Conservation (phyloP, 2,329 filamentous ascomycete genomes). For the Cyphellophora europaea region DNA sequence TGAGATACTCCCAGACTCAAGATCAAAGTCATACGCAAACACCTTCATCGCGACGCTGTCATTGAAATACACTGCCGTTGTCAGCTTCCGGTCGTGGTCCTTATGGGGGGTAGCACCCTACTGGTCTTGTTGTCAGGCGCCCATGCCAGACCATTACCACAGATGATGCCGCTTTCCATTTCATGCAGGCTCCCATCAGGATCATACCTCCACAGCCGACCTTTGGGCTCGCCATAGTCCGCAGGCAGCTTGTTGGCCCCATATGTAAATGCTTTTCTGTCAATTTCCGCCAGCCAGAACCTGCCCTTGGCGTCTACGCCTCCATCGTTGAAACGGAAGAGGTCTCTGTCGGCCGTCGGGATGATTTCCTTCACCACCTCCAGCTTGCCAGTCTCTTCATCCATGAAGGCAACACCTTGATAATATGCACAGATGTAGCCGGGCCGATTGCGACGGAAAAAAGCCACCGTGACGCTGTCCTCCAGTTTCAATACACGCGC, state of each 20-base stretch:
- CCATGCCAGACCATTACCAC: slow-evolving; percentile 29
- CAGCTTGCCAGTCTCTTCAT: slow-evolving; percentile 27
- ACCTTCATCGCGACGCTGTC: slow-evolving; percentile 25
- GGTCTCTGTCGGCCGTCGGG: slow-evolving; percentile 20
- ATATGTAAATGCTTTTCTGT: slow-evolving; percentile 24
- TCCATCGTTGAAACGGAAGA: slow-evolving; percentile 28
- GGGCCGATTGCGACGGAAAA: slow-evolving; percentile 24
- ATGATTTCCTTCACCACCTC: slow-evolving; percentile 30
- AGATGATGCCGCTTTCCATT: slow-evolving; percentile 26
- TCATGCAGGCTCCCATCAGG: slow-evolving; percentile 23
- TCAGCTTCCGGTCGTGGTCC: neutral
- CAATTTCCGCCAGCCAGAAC: slow-evolving; percentile 29
- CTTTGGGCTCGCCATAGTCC: slow-evolving; percentile 21
- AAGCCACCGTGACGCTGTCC: slow-evolving; percentile 27
- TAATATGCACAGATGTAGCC: slow-evolving; percentile 32
- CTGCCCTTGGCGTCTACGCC: slow-evolving; percentile 25
- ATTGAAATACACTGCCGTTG: slow-evolving; percentile 24
- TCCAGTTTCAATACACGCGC: slow-evolving; percentile 22
- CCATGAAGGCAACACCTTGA: slow-evolving; percentile 27
- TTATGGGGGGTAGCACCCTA: slow-evolving; percentile 11
- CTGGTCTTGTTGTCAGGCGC: slow-evolving; percentile 28
- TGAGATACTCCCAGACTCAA: slow-evolving; percentile 22
- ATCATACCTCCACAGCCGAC: slow-evolving; percentile 19
- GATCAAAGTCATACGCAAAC: slow-evolving; percentile 26
- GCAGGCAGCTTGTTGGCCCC: slow-evolving; percentile 23